These are phyloP conservation scores for Nannochloropsis gaditana DNA, from an alignment of 108 stramenopile genomes.

Conservation along the genomic window DNA sequence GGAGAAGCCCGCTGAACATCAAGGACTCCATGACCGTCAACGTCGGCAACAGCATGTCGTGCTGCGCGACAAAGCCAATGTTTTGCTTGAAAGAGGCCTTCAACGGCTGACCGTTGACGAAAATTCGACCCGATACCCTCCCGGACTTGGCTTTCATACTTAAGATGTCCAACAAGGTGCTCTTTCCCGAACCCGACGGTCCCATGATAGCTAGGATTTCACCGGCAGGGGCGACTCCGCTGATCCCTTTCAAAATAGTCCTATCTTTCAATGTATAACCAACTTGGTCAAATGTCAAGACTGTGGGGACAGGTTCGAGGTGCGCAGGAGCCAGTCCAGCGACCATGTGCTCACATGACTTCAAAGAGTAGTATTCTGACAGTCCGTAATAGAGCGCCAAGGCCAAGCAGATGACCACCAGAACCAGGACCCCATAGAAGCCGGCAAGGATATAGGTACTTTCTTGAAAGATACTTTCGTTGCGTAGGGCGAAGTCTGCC, in stretches of 20 bases:
- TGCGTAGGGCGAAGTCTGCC: not conserved
- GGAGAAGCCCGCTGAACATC: slow-evolving; percentile 1
- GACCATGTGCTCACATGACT: not conserved
- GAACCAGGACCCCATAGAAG: not conserved
- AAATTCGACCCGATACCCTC: not conserved
- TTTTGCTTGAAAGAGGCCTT: not conserved
- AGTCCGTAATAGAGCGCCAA: not conserved
- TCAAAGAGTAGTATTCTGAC: slow-evolving; percentile 7
- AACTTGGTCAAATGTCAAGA: not conserved
- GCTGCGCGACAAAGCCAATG: slow-evolving; percentile 1
- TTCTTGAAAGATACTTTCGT: not conserved
- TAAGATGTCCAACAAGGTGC: not conserved
- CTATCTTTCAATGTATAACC: not conserved
- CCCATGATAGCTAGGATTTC: not conserved
- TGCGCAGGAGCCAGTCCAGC: not conserved
- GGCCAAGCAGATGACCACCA: not conserved
- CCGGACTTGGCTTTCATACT: slow-evolving; percentile 9
- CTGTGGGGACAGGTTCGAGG: not conserved
- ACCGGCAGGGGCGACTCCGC: not conserved
- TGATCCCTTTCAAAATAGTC: not conserved
- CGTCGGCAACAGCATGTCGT: not conserved
- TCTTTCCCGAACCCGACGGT: not conserved
- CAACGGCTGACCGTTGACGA: not conserved
- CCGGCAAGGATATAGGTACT: not conserved
- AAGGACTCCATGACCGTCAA: not conserved